phyloP scores from a whole-genome alignment of 2,329 filamentous ascomycete species.

The Ascomycota sp. region DNA sequence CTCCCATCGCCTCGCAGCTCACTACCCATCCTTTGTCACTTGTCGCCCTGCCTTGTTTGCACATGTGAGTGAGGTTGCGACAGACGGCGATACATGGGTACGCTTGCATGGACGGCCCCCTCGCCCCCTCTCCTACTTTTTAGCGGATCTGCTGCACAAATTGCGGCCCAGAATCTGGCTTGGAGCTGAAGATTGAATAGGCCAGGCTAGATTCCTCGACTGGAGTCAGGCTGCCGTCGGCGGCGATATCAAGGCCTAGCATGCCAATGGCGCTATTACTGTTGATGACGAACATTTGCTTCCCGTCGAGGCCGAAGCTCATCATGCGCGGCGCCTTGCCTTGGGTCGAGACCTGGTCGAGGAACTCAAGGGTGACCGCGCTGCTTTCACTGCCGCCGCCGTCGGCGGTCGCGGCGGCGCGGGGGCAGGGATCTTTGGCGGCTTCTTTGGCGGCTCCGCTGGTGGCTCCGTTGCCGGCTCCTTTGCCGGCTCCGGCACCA shows the following conservation, averaged over 20 bases:
- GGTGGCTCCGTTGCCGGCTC: too few relatives aligned
- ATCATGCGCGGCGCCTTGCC: conserved; percentile 18
- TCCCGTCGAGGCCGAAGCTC: not conserved
- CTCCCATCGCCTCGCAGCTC: too few relatives aligned
- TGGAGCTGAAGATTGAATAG: conserved; percentile 5
- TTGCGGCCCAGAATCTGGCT: conserved; percentile 8
- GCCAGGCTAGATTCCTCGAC: conserved; percentile 9
- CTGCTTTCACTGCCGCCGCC: conserved; percentile 4
- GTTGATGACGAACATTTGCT: not conserved
- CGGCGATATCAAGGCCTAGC: not conserved
- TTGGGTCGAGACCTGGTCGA: conserved; percentile 12
- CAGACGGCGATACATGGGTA: not conserved
- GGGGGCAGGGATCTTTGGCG: too few relatives aligned
- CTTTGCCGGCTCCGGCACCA: too few relatives aligned
- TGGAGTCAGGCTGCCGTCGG: conserved; percentile 5
- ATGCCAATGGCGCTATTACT: not conserved
- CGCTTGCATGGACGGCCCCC: not conserved
- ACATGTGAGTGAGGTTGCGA: not conserved
- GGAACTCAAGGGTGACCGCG: conserved; percentile 11
- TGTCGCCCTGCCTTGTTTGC: too few relatives aligned
- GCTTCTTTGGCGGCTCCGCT: too few relatives aligned
- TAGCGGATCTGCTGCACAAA: conserved; percentile 12
- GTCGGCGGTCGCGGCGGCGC: conserved; percentile 3
- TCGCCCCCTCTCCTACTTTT: too few relatives aligned
- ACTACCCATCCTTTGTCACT: too few relatives aligned